Base-by-base conservation (phyloP, 768 basidiomycete genomes). In the Leccinellum rugosiceps region DNA sequence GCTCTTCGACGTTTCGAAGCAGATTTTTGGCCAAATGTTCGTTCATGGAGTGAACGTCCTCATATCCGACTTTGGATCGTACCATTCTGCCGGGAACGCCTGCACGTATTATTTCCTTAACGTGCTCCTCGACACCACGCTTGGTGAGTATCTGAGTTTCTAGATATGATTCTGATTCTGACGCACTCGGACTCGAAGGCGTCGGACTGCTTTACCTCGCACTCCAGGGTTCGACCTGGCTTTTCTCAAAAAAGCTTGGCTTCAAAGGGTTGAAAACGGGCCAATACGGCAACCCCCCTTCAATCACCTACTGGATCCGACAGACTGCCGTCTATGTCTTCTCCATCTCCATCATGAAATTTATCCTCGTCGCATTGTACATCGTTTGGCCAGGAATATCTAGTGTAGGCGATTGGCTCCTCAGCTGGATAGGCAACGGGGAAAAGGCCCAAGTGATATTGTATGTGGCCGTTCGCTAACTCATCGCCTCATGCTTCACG, bases 41-140 rank as follows among this genome's bases (percentile, higher is more conserved):
- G 84, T 94, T 4, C 92, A 94, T 67, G 82, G 81, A 3, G 76
- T 83, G 44, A 94, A 94, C 68, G 80, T 94, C 21, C 74, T 93
- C 34, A 83, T 92, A 50, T 94, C 94, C 26, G 84, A 84, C 64
- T 63, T 92, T 31, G 84, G 87, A 25, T 92, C 94, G 1, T 75
- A 83, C 43, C 78, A 83, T 56, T 81, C 82, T 0, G 79, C 82
- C 15, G 81, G 84, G 41, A 97, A 98, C 70, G 93, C 96, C 5
- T 98, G 96, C 63, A 87, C 89, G 26, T 84, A 84, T 62, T 97
- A 98, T 73, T 95, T 97, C 68, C 83, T 97, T 45, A 94, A 98
- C 65, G 88, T 98, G 50, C 77, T 96, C 26, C 77, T 98, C 56
- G 96, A 98, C 73, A 74, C 71, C 26, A 72, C 67, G 0, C 78